Conservation (phyloP, 139 green algal genomes). For the Chlamydomonas incerta region DNA sequence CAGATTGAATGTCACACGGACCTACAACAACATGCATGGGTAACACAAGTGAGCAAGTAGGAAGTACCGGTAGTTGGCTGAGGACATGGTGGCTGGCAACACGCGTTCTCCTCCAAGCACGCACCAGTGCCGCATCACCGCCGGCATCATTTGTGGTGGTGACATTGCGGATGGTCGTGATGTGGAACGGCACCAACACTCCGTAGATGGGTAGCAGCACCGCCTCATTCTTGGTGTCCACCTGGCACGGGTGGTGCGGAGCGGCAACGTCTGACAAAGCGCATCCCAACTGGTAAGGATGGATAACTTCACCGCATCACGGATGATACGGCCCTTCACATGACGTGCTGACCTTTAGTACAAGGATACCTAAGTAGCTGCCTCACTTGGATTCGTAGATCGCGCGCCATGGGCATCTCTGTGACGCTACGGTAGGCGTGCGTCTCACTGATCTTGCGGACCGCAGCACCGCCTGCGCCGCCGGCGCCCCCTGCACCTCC, state of each 20-base stretch:
- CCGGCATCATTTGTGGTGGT: constrained; percentile 65
- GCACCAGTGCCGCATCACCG: constrained; percentile 41
- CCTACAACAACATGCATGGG: no score
- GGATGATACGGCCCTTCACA: no score
- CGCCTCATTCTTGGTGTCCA: constrained; percentile 84
- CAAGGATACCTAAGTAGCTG: no score
- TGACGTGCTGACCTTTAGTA: no score
- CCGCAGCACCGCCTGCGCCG: not conserved
- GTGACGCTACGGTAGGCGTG: constrained; percentile 79
- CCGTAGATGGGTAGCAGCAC: constrained; percentile 98
- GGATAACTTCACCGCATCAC: no score
- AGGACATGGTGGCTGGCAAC: not conserved
- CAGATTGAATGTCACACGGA: constrained; percentile 97
- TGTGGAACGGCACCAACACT: constrained; percentile 97
- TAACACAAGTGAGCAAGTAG: constrained; percentile 29
- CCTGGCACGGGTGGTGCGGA: not conserved
- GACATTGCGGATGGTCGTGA: constrained; percentile 93
- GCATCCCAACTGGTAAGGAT: no score
- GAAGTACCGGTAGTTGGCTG: no score
- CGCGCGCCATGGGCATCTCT: constrained; percentile 76
- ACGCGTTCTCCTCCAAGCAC: not conserved
- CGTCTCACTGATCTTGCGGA: constrained; percentile 71
- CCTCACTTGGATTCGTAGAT: constrained; percentile 82
- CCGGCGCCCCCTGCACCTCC: not conserved
- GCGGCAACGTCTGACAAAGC: no score